Conservation (phyloP, 495 filamentous ascomycete genomes). For the Aspergillus incahuasiensis region DNA sequence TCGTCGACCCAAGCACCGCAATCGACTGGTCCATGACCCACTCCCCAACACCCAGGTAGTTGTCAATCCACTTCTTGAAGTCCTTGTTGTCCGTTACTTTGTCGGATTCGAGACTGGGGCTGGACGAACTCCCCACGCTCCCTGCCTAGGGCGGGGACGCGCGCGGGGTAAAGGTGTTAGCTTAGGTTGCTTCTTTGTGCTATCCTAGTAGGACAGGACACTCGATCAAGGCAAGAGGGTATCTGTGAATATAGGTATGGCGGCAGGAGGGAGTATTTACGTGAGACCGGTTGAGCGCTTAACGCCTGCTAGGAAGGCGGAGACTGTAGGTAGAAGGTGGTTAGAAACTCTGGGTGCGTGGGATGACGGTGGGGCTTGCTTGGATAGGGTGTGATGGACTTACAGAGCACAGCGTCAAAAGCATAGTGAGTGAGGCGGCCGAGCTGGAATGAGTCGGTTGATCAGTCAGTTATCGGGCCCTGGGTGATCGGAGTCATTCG, state of each 20-base stretch:
- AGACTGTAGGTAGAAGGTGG: slow-evolving; percentile 52
- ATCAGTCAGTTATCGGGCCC: slow-evolving; percentile 6
- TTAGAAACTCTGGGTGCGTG: too few species aligned
- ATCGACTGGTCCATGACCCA: slow-evolving; percentile 98
- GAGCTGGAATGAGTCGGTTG: slow-evolving; percentile 54
- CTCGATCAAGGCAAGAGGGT: not conserved
- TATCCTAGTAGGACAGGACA: not conserved
- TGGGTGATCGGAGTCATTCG: not conserved
- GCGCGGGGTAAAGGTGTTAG: slow-evolving; percentile 35
- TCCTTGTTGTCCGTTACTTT: slow-evolving; percentile 80
- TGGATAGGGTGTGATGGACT: too few species aligned
- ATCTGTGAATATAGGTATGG: not conserved
- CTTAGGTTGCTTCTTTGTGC: slow-evolving; percentile 4
- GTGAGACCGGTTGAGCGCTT: slow-evolving; percentile 94
- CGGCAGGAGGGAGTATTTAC: slow-evolving; percentile 55
- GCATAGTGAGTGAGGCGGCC: slow-evolving; percentile 90
- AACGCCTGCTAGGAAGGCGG: slow-evolving; percentile 91
- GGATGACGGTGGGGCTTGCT: too few species aligned
- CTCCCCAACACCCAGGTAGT: slow-evolving; percentile 92
- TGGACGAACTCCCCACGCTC: slow-evolving; percentile 40
- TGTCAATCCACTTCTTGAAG: slow-evolving; percentile 85
- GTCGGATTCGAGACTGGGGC: slow-evolving; percentile 83
- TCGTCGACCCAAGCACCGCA: slow-evolving; percentile 78
- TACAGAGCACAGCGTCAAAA: slow-evolving; percentile 91
- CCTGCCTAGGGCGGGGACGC: slow-evolving; percentile 25